These are phyloP conservation scores for Hirsutella rhossiliensis DNA, from an alignment of 2,329 filamentous ascomycete species.

Conservation along the genomic window DNA sequence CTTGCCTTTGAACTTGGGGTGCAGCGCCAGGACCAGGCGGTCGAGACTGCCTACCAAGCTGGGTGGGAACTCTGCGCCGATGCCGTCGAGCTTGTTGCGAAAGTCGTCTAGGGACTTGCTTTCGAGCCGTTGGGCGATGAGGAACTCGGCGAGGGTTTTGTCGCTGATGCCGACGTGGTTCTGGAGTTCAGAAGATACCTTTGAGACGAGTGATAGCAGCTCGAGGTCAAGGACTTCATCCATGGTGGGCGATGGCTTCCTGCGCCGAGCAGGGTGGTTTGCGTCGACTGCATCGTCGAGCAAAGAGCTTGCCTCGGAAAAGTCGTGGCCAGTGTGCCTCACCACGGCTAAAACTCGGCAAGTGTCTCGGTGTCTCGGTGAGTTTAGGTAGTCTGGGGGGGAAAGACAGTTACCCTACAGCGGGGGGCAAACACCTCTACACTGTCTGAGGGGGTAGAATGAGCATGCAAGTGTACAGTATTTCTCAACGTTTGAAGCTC, in stretches of 20 bases:
- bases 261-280: conserved; percentile 8
- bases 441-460: too few species aligned
- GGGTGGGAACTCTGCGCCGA: conserved; percentile 72
- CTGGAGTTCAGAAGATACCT: conserved; percentile 85
- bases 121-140: conserved; percentile 81
- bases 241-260: conserved; percentile 41
- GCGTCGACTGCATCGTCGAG: not conserved
- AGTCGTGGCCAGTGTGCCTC: not conserved
- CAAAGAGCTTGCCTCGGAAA: not conserved
- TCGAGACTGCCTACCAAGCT: conserved; percentile 89
- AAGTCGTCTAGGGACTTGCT: conserved; percentile 61
- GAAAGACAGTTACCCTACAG: too few species aligned
- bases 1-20: conserved; percentile 71
- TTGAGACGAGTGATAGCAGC: conserved; percentile 85
- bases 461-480: too few species aligned
- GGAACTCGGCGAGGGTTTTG: conserved; percentile 91
- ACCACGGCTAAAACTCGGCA: not conserved
- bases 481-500: too few species aligned
- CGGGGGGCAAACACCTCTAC: too few species aligned
- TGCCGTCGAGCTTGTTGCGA: conserved; percentile 58
- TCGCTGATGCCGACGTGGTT: conserved; percentile 89
- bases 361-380: too few species aligned
- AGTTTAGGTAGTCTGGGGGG: too few species aligned
- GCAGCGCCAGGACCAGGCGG: conserved; percentile 76
- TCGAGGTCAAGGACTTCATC: conserved; percentile 88